These are phyloP conservation scores for Paecilomyces niveus DNA, from an alignment of 2,329 filamentous ascomycete genomes.

Conservation along the genomic window DNA sequence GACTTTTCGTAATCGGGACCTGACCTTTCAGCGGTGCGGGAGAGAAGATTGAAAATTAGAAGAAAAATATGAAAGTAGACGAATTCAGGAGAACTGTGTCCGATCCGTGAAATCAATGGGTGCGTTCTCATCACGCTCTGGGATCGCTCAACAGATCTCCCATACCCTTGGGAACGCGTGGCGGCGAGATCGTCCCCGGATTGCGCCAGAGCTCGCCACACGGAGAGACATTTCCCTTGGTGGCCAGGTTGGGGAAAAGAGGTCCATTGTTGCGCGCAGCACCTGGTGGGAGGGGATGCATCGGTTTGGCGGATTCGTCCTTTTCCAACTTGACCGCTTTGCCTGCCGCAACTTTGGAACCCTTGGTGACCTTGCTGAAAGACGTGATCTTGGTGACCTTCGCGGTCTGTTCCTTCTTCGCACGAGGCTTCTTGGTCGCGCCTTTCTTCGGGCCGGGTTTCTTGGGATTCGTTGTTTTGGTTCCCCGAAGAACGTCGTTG, in stretches of 20 bases:
- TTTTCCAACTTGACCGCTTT: constrained; percentile 20
- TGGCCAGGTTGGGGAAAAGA: constrained; percentile 19
- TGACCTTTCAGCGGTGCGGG: background rate
- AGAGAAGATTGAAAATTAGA: constrained; percentile 1
- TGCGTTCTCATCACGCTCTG: background rate
- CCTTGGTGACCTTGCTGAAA: constrained; percentile 28
- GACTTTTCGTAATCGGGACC: background rate
- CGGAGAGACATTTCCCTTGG: constrained; percentile 7
- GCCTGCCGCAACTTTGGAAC: constrained; percentile 12
- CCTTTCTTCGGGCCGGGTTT: constrained; percentile 12
- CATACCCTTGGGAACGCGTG: constrained; percentile 5
- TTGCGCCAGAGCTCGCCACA: constrained; percentile 6
- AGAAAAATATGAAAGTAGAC: background rate
- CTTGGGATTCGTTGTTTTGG: constrained; percentile 10
- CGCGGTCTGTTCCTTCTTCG: constrained; percentile 17
- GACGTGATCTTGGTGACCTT: constrained; percentile 22
- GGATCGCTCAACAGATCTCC: constrained; percentile 1
- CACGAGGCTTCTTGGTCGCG: constrained; percentile 15
- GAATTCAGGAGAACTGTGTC: background rate
- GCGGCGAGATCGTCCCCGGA: constrained; percentile 10
- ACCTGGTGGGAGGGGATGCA: constrained; percentile 27
- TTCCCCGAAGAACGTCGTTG: constrained; percentile 15
- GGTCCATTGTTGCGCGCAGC: constrained; percentile 30
- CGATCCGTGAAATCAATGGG: background rate
- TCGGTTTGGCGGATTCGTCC: constrained; percentile 21